Evolutionary conservation across 139 green algal genomes (phyloP), one percentile per base, ranked within the genome.

Genomic region (Zygnema cylindricum): DNA sequence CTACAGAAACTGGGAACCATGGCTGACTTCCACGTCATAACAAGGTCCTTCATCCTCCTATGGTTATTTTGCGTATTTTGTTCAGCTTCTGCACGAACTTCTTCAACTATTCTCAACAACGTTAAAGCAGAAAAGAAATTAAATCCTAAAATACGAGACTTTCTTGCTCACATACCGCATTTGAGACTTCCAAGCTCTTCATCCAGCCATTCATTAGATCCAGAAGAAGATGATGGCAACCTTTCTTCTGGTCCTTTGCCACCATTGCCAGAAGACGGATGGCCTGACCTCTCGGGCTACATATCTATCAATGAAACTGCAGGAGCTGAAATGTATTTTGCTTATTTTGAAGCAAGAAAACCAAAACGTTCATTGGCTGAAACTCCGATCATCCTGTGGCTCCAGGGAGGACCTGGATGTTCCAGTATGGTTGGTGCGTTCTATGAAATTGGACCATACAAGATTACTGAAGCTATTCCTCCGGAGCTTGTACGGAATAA

Each of bases 321-420:
- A 36, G 38, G 33, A 0, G 69, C 83, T 33, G 32, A 63, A 33
- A 55, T 88, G 25, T 88, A 75, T 76, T 88, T 71, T 76, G 40
- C 83, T 38, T 88, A 54, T 35, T 88, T 82, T 35, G 83, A 88
- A 35, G 83, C 83, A 21, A 69, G 22, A 32, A 36, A 85, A 25
- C 57, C 69, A 1, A 79, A 79, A 16, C 7, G 38, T 7, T 25
- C 7, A n/a, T 41, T 79, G 71, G 16, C 7, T 11, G 83, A 88
- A 22, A 88, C 83, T 42, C 91, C 91, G 40, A 41, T 92, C 39
- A 84, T 94, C 33, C 54, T 94, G 25, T 94, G 92, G 92, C 86
- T 94, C 35, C 89, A 94, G 57, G 92, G 92, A 30, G 92, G 92
- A 1, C 92, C 92, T 1, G 92, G 92, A 1, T 92, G 89, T 11